phyloP scores from a whole-genome alignment of 495 filamentous ascomycete genomes.

The Aspergillus carlsbadensis region DNA sequence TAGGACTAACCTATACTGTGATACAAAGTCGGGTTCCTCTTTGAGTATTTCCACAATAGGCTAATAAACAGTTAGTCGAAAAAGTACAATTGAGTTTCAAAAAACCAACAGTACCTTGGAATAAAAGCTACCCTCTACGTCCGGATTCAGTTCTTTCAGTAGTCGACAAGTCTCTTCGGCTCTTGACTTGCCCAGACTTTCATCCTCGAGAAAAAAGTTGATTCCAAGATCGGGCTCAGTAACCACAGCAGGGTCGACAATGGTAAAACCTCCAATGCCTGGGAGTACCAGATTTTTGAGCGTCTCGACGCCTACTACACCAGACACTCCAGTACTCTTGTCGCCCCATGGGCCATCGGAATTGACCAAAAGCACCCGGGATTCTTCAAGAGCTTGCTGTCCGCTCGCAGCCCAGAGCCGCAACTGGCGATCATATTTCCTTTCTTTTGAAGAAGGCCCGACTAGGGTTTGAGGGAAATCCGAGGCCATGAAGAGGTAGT shows the following conservation, averaged over 20 bases:
- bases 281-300: slow-evolving; percentile 96
- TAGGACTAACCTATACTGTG: slow-evolving; percentile 70
- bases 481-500: slow-evolving; percentile 32
- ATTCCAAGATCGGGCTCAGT: slow-evolving; percentile 82
- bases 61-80: slow-evolving; percentile 25
- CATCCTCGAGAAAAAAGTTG: slow-evolving; percentile 92
- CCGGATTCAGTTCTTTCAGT: slow-evolving; percentile 91
- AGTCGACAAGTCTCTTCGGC: slow-evolving; percentile 74
- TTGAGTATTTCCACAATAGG: slow-evolving; percentile 37
- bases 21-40: slow-evolving; percentile 45
- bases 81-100: not conserved
- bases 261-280: slow-evolving; percentile 91
- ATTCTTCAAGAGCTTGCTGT: slow-evolving; percentile 84
- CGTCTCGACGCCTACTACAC: slow-evolving; percentile 84
- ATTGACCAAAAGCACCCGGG: slow-evolving; percentile 86
- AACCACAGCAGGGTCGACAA: slow-evolving; percentile 78
- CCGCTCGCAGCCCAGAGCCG: slow-evolving; percentile 93
- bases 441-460: slow-evolving; percentile 80
- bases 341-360: slow-evolving; percentile 49
- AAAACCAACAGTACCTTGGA: slow-evolving; percentile 50
- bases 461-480: slow-evolving; percentile 37
- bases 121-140: slow-evolving; percentile 69
- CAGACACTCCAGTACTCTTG: slow-evolving; percentile 53
- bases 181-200: slow-evolving; percentile 73
- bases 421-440: slow-evolving; percentile 94